Evolutionary conservation across 257 asterid genomes (phyloP).

Genomic region (Lantana camara): DNA sequence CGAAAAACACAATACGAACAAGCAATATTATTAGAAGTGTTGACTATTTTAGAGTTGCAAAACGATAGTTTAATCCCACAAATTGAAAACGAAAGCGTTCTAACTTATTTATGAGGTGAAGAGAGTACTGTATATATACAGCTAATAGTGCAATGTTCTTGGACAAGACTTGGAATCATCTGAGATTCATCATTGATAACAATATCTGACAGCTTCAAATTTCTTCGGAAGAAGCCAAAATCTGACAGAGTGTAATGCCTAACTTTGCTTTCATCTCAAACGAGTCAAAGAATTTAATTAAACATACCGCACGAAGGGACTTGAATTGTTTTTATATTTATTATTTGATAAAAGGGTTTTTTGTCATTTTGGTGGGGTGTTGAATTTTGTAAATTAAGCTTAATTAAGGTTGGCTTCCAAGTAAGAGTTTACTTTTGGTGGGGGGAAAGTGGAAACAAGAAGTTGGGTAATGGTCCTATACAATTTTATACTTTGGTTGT

Average conservation of each 20-base stretch:
- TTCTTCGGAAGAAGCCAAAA: slow-evolving; percentile 10
- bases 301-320: slow-evolving; percentile 6
- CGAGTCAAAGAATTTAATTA: background rate
- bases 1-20: no score
- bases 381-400: background rate
- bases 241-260: slow-evolving; percentile 10
- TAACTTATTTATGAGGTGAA: background rate
- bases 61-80: background rate
- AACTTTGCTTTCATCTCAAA: no score
- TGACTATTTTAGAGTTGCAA: no score
- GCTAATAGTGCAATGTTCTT: background rate
- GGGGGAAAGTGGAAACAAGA: no score
- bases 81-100: background rate
- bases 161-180: background rate
- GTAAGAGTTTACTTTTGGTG: no score
- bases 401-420: no score
- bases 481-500: no score
- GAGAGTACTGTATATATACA: background rate
- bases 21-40: no score
- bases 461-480: no score
- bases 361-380: slow-evolving; percentile 21
- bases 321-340: background rate
- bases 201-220: background rate
- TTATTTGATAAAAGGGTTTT: no score
- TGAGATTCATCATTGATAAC: no score